These are phyloP conservation scores for Ilex asprella DNA, from an alignment of 257 asterid genomes.

Conservation along the genomic window DNA sequence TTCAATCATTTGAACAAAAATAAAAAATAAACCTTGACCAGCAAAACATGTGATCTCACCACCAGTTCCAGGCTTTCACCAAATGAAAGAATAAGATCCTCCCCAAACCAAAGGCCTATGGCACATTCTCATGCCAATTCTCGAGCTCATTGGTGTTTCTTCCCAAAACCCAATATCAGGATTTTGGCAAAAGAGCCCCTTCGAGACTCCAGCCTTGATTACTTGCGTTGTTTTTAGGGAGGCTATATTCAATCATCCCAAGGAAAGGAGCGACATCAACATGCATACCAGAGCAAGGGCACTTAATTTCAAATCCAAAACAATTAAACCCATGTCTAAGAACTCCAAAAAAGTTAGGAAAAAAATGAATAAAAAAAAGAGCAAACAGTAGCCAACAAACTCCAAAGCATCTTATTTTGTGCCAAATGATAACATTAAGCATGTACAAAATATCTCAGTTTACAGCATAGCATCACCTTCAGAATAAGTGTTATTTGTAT, in stretches of 20 bases:
- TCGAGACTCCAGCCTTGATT: conserved; percentile 97
- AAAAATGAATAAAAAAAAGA: too few species aligned
- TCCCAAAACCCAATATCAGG: conserved; percentile 32
- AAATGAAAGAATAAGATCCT: conserved; percentile 32
- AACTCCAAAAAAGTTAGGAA: too few species aligned
- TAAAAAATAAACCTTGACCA: background rate
- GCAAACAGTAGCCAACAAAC: too few species aligned
- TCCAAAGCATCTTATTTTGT: too few species aligned
- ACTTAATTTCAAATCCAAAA: background rate
- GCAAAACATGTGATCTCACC: background rate
- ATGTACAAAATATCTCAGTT: too few species aligned
- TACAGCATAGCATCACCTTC: too few species aligned
- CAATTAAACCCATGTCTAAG: too few species aligned
- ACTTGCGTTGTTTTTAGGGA: conserved; percentile 23
- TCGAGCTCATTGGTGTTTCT: conserved; percentile 63
- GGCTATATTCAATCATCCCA: conserved; percentile 35
- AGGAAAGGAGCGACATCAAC: conserved; percentile 14
- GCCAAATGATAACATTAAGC: too few species aligned
- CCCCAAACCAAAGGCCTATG: conserved; percentile 98
- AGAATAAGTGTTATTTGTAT: too few species aligned
- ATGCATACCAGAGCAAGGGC: conserved; percentile 3
- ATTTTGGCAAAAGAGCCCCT: conserved; percentile 42
- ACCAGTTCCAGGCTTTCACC: conserved; percentile 16
- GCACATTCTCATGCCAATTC: conserved; percentile 67
- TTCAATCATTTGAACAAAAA: background rate